Conservation (phyloP, 2,329 filamentous ascomycete species). For the Mariannaea sp. region DNA sequence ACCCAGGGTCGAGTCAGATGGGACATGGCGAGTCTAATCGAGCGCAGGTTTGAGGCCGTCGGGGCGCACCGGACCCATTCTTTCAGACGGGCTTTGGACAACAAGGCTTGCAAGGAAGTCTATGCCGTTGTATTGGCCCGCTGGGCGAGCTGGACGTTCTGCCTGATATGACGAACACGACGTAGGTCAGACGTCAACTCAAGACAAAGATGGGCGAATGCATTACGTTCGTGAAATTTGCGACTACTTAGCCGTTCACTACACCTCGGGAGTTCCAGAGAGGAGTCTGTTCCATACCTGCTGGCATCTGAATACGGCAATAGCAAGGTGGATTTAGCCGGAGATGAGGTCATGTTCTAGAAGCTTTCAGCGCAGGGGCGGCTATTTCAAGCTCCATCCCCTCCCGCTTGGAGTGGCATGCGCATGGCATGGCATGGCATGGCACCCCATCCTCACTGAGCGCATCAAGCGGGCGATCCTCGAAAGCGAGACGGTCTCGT, state of each 20-base stretch:
- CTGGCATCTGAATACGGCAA: background rate
- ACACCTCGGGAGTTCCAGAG: no score
- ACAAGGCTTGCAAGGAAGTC: slow-evolving; percentile 15
- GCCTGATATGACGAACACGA: slow-evolving; percentile 23
- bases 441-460: background rate
- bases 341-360: slow-evolving; percentile 36
- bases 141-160: slow-evolving; percentile 21
- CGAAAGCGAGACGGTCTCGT: background rate
- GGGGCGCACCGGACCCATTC: slow-evolving; percentile 20
- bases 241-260: no score
- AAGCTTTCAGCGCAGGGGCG: slow-evolving; percentile 27
- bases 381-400: no score
- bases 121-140: slow-evolving; percentile 16
- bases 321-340: slow-evolving; percentile 18
- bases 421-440: slow-evolving; percentile 12
- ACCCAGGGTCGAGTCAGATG: slow-evolving; percentile 21
- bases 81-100: slow-evolving; percentile 1
- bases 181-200: slow-evolving; percentile 2
- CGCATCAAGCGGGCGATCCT: background rate
- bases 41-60: slow-evolving; percentile 36
- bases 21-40: slow-evolving; percentile 33
- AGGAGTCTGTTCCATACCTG: no score
- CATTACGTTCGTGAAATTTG: slow-evolving; percentile 15
- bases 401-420: no score
- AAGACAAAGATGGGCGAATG: slow-evolving; percentile 12